A percentile compares a stretch with the other conserved stretches of the same genome.
These are phyloP conservation scores for Geotrichum carabidarum DNA, from an alignment of 1,139 yeast genomes.

Conservation along the genomic window DNA sequence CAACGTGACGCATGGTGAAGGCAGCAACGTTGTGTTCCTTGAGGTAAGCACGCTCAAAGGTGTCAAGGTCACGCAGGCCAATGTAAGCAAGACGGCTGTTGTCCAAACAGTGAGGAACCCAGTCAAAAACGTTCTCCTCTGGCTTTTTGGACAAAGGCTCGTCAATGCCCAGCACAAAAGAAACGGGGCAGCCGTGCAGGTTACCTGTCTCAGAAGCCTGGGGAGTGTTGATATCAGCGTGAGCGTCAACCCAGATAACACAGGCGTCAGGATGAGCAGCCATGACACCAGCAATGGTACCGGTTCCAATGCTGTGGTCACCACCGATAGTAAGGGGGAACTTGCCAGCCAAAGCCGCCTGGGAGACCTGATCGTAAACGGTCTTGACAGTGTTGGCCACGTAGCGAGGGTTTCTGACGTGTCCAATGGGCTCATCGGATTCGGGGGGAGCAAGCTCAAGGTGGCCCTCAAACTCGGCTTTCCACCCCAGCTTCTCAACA, in stretches of 20 bases:
- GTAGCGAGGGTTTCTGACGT: conserved; percentile 67
- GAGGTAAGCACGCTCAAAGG: conserved; percentile 72
- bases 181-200: conserved; percentile 93
- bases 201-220: conserved; percentile 81
- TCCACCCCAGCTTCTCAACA: conserved; percentile 69
- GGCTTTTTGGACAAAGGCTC: conserved; percentile 43
- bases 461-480: conserved; percentile 52
- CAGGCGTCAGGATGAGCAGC: conserved; percentile 81
- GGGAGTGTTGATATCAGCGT: conserved; percentile 95
- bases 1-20: conserved; percentile 93
- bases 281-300: conserved; percentile 82
- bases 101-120: conserved; percentile 74
- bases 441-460: conserved; percentile 40
- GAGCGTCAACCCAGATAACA: conserved; percentile 95
- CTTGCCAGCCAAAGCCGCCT: conserved; percentile 45
- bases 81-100: conserved; percentile 79
- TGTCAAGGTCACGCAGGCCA: conserved; percentile 91
- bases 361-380: conserved; percentile 58
- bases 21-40: conserved; percentile 72
- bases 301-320: conserved; percentile 94
- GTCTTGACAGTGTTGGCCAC: conserved; percentile 69
- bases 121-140: conserved; percentile 45
- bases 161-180: conserved; percentile 69
- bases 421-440: conserved; percentile 39
- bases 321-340: conserved; percentile 90